Percentiles rank a stretch among this genome's conserved stretches.
Conservation (phyloP, 768 basidiomycete genomes). For the Naematelia aurantialba region DNA sequence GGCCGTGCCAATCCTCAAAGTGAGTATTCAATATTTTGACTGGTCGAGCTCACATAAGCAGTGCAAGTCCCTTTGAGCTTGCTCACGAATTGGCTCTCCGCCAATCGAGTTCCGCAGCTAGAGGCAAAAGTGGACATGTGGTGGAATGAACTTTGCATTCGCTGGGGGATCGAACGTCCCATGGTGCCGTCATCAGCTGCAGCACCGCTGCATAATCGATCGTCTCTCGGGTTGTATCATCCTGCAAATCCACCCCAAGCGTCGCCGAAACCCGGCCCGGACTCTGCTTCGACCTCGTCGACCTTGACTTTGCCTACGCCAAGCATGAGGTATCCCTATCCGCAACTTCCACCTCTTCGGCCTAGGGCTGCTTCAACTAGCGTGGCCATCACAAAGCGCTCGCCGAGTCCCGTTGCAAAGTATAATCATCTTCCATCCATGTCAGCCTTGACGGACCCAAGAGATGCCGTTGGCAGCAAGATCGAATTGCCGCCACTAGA, state of each 20-base stretch:
- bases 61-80: background rate
- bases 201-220: background rate
- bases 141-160: background rate
- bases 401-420: background rate
- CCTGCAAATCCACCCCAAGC: background rate
- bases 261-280: background rate
- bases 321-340: background rate
- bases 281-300: background rate
- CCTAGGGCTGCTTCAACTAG: background rate
- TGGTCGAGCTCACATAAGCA: conserved; percentile 1
- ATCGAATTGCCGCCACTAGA: background rate
- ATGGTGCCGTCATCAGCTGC: background rate
- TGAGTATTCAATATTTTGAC: conserved; percentile 18
- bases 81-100: background rate
- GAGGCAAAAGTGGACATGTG: background rate
- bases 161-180: background rate
- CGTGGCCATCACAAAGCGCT: background rate
- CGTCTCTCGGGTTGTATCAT: background rate
- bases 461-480: background rate
- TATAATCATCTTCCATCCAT: background rate
- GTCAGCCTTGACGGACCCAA: background rate
- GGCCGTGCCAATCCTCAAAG: conserved; percentile 42
- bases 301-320: background rate
- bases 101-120: background rate
- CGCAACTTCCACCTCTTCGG: background rate